A percentile compares a stretch with the other conserved stretches of the same genome.
phyloP scores from a whole-genome alignment of 139 green algal species.

The Chlamydomonas applanata region DNA sequence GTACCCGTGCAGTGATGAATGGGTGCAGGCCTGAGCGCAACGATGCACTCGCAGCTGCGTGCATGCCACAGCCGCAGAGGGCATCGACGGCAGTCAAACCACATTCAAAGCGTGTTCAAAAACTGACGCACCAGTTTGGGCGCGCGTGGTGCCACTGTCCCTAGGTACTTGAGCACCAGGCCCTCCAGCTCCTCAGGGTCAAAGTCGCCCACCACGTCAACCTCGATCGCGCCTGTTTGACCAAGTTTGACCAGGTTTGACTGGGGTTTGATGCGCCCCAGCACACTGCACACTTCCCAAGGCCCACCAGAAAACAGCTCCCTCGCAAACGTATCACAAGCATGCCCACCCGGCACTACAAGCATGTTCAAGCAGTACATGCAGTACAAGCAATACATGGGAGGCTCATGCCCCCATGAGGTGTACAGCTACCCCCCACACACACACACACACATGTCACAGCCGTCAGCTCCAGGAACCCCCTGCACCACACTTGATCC shows the following conservation, averaged over 20 bases:
- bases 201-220: constrained; percentile 93
- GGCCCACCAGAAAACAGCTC: constrained; percentile 3
- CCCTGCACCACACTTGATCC: too few relatives aligned
- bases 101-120: too few relatives aligned
- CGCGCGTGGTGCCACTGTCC: constrained; percentile 51
- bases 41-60: too few relatives aligned
- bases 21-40: too few relatives aligned
- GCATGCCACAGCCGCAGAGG: too few relatives aligned
- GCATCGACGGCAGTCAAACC: too few relatives aligned
- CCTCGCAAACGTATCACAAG: constrained; percentile 16
- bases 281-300: not conserved
- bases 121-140: not conserved
- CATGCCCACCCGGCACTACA: too few relatives aligned
- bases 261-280: not conserved
- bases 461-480: too few relatives aligned
- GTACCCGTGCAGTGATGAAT: too few relatives aligned
- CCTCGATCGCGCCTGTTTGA: constrained; percentile 53
- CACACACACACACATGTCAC: not conserved
- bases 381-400: too few relatives aligned
- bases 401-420: too few relatives aligned
- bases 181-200: constrained; percentile 74
- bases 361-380: too few relatives aligned
- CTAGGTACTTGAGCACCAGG: constrained; percentile 70
- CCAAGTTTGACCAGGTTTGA: not conserved
- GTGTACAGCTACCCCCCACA: not conserved